A percentile compares a stretch with the other conserved stretches of the same genome.
Conservation (phyloP, 108 stramenopile species). For the Hondaea fermentalgiana region DNA sequence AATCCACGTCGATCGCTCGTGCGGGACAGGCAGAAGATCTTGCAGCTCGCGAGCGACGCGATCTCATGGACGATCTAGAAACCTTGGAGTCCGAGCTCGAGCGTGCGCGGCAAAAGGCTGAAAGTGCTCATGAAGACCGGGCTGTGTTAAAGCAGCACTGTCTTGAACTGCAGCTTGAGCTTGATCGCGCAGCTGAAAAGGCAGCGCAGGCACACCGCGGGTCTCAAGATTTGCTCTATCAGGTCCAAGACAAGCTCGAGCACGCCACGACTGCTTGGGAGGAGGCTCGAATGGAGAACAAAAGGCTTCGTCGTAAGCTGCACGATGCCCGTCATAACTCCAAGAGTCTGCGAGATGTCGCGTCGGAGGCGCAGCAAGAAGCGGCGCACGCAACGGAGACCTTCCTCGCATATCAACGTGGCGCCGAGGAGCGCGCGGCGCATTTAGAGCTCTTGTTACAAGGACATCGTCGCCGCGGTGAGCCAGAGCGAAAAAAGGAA, state of each 20-base stretch:
- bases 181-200: background rate
- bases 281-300: background rate
- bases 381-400: conserved; percentile 1
- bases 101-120: background rate
- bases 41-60: too few species aligned
- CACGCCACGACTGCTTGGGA: background rate
- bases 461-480: background rate
- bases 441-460: background rate
- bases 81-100: background rate
- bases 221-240: background rate
- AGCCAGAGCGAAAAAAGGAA: background rate
- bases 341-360: background rate
- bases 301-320: background rate
- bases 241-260: background rate
- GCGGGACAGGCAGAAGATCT: too few species aligned
- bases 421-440: background rate
- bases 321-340: background rate
- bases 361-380: background rate
- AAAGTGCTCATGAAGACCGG: background rate
- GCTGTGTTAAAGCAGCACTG: background rate
- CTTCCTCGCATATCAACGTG: background rate
- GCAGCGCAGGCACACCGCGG: background rate
- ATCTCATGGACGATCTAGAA: background rate
- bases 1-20: background rate
- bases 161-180: background rate